Conservation (phyloP, 768 basidiomycete species). For the Mycena rosella region DNA sequence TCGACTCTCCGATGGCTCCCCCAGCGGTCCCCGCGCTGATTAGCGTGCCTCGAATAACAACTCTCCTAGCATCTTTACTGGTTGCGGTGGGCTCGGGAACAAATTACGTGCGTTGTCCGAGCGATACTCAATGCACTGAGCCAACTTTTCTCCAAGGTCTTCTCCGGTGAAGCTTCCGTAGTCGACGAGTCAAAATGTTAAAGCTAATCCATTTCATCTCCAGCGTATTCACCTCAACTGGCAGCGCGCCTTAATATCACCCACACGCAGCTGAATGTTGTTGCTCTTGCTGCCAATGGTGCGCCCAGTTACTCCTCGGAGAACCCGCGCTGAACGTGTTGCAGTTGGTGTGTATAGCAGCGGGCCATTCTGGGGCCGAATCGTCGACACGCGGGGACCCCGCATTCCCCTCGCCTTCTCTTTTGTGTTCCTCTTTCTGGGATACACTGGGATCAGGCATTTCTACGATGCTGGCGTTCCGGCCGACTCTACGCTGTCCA, state of each 20-base stretch:
- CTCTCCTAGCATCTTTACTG: constrained; percentile 31
- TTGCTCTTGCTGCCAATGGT: constrained; percentile 87
- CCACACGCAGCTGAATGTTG: constrained; percentile 86
- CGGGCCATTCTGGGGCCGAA: constrained; percentile 84
- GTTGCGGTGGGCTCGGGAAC: constrained; percentile 35
- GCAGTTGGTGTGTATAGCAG: constrained; percentile 82
- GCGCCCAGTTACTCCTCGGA: constrained; percentile 38
- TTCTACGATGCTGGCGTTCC: constrained; percentile 72
- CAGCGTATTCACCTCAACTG: constrained; percentile 90
- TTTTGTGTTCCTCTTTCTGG: constrained; percentile 70
- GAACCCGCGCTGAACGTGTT: background rate
- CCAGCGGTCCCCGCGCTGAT: constrained; percentile 16
- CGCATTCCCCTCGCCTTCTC: constrained; percentile 72
- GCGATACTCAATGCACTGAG: background rate
- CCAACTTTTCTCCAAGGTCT: constrained; percentile 24
- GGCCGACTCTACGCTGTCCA: constrained; percentile 52
- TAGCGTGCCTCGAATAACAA: constrained; percentile 32
- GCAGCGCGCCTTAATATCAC: constrained; percentile 79
- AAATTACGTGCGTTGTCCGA: constrained; percentile 31
- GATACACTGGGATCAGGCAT: constrained; percentile 80
- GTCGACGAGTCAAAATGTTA: background rate
- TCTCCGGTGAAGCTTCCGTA: constrained; percentile 28
- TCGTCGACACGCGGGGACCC: constrained; percentile 83
- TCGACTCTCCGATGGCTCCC: constrained; percentile 10
- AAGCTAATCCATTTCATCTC: constrained; percentile 5